Evolutionary conservation across 148 eudicot species (phyloP).

Genomic region (Chenopodium quinoa): DNA sequence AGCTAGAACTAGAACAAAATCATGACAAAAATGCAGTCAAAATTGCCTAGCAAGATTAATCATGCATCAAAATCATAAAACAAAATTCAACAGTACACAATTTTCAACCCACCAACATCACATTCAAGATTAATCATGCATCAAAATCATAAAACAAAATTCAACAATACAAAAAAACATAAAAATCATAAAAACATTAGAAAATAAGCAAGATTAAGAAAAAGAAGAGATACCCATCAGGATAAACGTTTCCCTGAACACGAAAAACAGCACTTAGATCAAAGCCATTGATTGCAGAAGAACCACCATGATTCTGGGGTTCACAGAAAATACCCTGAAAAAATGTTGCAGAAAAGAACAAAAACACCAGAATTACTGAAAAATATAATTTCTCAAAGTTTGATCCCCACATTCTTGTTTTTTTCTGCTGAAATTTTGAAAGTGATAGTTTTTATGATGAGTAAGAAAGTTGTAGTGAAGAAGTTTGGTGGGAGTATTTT

Average conservation of each 20-base stretch:
- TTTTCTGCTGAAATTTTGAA: background rate
- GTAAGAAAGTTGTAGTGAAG: background rate
- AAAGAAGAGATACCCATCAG: slow-evolving; percentile 52
- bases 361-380: background rate
- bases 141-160: background rate
- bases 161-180: background rate
- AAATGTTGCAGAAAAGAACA: slow-evolving; percentile 13
- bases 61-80: background rate
- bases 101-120: background rate
- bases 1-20: background rate
- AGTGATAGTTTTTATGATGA: background rate
- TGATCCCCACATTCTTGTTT: background rate
- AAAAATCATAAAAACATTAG: background rate
- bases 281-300: background rate
- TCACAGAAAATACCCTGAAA: slow-evolving; percentile 26
- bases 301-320: background rate
- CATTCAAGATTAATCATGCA: background rate
- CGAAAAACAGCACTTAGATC: slow-evolving; percentile 58
- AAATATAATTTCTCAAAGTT: background rate
- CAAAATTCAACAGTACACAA: background rate
- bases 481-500: background rate
- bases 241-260: slow-evolving; percentile 73
- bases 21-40: background rate
- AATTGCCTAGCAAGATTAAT: background rate
- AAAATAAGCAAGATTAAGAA: slow-evolving; percentile 1